Conservation (phyloP, 2,329 filamentous ascomycete genomes). For the Fusarium sp. region DNA sequence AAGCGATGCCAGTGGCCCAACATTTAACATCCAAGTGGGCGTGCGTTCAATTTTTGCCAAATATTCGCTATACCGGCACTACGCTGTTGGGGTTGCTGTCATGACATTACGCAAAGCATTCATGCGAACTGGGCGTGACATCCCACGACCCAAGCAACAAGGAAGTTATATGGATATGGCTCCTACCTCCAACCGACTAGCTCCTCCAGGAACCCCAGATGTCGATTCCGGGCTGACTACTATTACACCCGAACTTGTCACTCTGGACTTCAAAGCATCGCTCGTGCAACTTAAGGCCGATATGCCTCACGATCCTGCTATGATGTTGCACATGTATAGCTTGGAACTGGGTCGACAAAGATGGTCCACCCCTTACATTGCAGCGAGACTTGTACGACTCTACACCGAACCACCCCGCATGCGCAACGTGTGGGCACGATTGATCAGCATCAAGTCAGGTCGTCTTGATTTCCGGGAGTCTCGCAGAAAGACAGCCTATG, state of each 20-base stretch:
- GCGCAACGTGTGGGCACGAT: slow-evolving; percentile 85
- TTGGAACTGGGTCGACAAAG: slow-evolving; percentile 87
- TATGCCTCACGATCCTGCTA: slow-evolving; percentile 88
- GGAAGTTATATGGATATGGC: slow-evolving; percentile 42
- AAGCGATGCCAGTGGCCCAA: slow-evolving; percentile 87
- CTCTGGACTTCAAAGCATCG: slow-evolving; percentile 84
- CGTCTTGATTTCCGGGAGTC: slow-evolving; percentile 86
- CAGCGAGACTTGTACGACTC: slow-evolving; percentile 83
- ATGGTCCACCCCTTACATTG: slow-evolving; percentile 87
- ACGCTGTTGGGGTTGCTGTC: slow-evolving; percentile 85
- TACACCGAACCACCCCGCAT: slow-evolving; percentile 91
- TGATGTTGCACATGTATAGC: slow-evolving; percentile 91
- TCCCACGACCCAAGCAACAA: slow-evolving; percentile 54
- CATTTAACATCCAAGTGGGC: slow-evolving; percentile 89
- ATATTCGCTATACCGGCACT: slow-evolving; percentile 95
- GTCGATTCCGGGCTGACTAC: slow-evolving; percentile 55
- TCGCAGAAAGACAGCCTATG: slow-evolving; percentile 74
- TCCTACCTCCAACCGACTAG: slow-evolving; percentile 54
- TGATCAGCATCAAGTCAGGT: slow-evolving; percentile 86
- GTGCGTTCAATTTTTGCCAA: slow-evolving; percentile 85
- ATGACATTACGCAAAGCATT: slow-evolving; percentile 83
- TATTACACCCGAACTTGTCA: slow-evolving; percentile 75
- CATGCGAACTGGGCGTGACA: slow-evolving; percentile 65
- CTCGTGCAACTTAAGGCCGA: slow-evolving; percentile 90
- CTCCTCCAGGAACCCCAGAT: slow-evolving; percentile 56